These are phyloP conservation scores for Porphyrellus cyaneotinctus DNA, from an alignment of 768 basidiomycete species.

Conservation along the genomic window DNA sequence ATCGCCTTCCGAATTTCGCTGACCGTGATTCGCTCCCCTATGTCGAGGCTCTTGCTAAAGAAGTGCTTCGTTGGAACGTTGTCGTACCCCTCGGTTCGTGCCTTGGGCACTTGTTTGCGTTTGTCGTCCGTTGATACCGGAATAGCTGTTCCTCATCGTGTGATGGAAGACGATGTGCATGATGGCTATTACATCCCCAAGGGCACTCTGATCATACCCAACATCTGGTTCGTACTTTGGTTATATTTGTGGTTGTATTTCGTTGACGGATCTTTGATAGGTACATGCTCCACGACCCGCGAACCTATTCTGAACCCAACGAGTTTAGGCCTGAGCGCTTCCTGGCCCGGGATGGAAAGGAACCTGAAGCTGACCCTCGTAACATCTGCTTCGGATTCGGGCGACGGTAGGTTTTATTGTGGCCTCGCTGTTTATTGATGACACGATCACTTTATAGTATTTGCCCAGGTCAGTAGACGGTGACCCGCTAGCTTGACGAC, in stretches of 20 bases:
- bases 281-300: slow-evolving; percentile 32
- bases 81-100: slow-evolving; percentile 38
- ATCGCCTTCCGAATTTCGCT: slow-evolving; percentile 56
- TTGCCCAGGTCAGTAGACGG: slow-evolving; percentile 25
- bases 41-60: slow-evolving; percentile 55
- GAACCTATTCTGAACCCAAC: slow-evolving; percentile 49
- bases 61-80: slow-evolving; percentile 45
- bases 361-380: slow-evolving; percentile 54
- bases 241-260: slow-evolving; percentile 2
- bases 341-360: slow-evolving; percentile 33
- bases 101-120: slow-evolving; percentile 16
- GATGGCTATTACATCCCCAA: slow-evolving; percentile 61
- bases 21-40: slow-evolving; percentile 60
- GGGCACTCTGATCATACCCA: slow-evolving; percentile 26
- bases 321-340: slow-evolving; percentile 61
- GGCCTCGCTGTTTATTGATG: background rate
- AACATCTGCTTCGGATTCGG: slow-evolving; percentile 68
- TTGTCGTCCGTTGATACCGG: slow-evolving; percentile 29
- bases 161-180: slow-evolving; percentile 57
- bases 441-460: slow-evolving; percentile 12
- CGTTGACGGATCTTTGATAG: slow-evolving; percentile 6
- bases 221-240: slow-evolving; percentile 15
- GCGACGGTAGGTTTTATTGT: slow-evolving; percentile 40
- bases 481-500: slow-evolving; percentile 16
- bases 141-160: slow-evolving; percentile 43